Conservation (phyloP, 441 rosid genomes). For the Euphorbia corollata region DNA sequence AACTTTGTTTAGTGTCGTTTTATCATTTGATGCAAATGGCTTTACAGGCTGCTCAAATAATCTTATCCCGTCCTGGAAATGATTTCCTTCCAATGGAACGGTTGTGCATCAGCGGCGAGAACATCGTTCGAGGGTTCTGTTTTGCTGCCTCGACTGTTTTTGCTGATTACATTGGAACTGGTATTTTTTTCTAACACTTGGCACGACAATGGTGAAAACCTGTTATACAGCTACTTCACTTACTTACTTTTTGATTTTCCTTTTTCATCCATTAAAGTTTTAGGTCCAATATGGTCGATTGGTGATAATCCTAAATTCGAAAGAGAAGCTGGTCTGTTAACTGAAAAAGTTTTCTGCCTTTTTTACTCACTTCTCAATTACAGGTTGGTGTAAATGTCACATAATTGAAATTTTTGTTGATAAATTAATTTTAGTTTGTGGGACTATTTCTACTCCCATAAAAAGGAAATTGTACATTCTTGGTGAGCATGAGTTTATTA, state of each 20-base stretch:
- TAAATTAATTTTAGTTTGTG: neutral
- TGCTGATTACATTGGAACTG: slow-evolving; percentile 36
- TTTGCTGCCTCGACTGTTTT: slow-evolving; percentile 42
- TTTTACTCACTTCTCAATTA: slow-evolving; percentile 58
- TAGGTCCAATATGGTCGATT: slow-evolving; percentile 41
- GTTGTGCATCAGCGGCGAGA: slow-evolving; percentile 34
- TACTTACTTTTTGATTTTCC: slow-evolving; percentile 6
- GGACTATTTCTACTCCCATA: neutral
- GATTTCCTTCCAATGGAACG: slow-evolving; percentile 38
- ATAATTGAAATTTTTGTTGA: slow-evolving; percentile 9
- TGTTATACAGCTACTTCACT: slow-evolving; percentile 8
- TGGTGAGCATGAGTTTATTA: no score
- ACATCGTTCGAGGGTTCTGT: slow-evolving; percentile 40
- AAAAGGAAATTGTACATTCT: no score
- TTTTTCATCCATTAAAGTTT: slow-evolving; percentile 9
- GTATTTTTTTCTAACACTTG: slow-evolving; percentile 32
- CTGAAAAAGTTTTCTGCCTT: slow-evolving; percentile 52
- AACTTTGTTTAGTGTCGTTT: neutral
- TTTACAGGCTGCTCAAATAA: slow-evolving; percentile 62
- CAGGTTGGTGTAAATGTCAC: slow-evolving; percentile 36
- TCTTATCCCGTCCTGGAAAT: slow-evolving; percentile 39
- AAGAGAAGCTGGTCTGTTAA: slow-evolving; percentile 44
- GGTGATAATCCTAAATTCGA: slow-evolving; percentile 27
- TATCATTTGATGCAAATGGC: slow-evolving; percentile 8
- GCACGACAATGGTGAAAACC: slow-evolving; percentile 8